Percentiles rank a stretch among this genome's conserved stretches.
Conservation (phyloP, 179 eudicot species). For the Pouteria campechiana region DNA sequence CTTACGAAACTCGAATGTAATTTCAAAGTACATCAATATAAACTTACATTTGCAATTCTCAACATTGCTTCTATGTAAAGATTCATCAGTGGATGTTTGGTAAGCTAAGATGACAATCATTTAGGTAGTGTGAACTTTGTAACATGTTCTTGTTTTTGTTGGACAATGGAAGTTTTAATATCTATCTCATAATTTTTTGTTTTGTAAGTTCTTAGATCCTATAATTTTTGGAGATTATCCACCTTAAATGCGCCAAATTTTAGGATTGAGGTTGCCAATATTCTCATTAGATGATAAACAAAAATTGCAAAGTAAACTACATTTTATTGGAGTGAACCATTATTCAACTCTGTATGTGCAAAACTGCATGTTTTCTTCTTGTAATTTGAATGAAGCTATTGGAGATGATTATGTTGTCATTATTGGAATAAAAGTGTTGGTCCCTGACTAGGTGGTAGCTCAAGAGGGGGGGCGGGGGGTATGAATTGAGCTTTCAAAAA, state of each 20-base stretch:
- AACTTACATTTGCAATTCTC: too few species aligned
- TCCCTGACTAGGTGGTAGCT: too few species aligned
- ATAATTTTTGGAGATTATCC: constrained; percentile 61
- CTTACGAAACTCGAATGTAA: too few species aligned
- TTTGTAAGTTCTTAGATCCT: constrained; percentile 75
- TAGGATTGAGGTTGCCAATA: constrained; percentile 41
- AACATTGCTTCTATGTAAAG: not conserved
- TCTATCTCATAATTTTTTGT: not conserved
- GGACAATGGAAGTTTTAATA: not conserved
- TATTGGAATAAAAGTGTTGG: constrained; percentile 35
- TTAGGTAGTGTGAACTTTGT: too few species aligned
- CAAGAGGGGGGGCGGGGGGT: too few species aligned
- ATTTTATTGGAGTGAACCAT: constrained; percentile 76
- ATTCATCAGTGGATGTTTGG: too few species aligned
- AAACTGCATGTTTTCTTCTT: constrained; percentile 56
- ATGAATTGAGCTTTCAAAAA: too few species aligned
- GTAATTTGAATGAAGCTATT: constrained; percentile 34
- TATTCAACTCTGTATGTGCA: constrained; percentile 54
- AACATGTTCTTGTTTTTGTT: too few species aligned
- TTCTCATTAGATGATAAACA: constrained; percentile 26
- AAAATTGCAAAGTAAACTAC: constrained; percentile 22
- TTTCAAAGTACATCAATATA: too few species aligned
- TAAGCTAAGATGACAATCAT: too few species aligned
- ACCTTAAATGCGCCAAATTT: constrained; percentile 36
- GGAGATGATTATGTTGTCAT: constrained; percentile 37